These are phyloP conservation scores for Penicillium psychrofluorescens DNA, from an alignment of 495 filamentous ascomycete species.

Conservation along the genomic window DNA sequence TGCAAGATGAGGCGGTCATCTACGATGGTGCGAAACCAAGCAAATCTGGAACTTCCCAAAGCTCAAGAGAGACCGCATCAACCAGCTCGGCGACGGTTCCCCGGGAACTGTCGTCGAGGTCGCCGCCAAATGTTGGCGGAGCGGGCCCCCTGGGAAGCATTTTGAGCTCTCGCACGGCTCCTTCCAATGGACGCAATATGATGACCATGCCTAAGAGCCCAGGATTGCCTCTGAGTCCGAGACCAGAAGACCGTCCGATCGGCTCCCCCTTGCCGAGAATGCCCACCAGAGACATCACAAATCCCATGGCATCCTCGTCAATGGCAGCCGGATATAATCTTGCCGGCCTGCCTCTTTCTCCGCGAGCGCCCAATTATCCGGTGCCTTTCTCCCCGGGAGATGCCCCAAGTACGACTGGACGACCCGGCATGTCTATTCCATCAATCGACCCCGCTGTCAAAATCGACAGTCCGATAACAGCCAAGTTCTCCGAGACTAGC, in stretches of 20 bases:
- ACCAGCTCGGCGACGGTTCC: slow-evolving; percentile 12
- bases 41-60: slow-evolving; percentile 1
- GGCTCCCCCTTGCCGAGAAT: slow-evolving; percentile 65
- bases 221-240: slow-evolving; percentile 80
- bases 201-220: slow-evolving; percentile 67
- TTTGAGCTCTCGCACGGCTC: slow-evolving; percentile 21
- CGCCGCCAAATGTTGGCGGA: slow-evolving; percentile 18
- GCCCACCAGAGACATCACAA: slow-evolving; percentile 40
- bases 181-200: slow-evolving; percentile 21
- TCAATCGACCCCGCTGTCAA: slow-evolving; percentile 34
- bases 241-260: slow-evolving; percentile 68
- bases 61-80: slow-evolving; percentile 7
- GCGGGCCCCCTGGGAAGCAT: slow-evolving; percentile 30
- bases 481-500: slow-evolving; percentile 9
- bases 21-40: slow-evolving; percentile 59
- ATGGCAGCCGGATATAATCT: slow-evolving; percentile 55
- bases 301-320: slow-evolving; percentile 50
- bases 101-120: slow-evolving; percentile 19
- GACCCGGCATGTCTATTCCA: slow-evolving; percentile 19
- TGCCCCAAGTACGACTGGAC: slow-evolving; percentile 1
- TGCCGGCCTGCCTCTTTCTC: slow-evolving; percentile 59
- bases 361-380: slow-evolving; percentile 60
- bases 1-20: slow-evolving; percentile 56
- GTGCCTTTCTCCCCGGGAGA: slow-evolving; percentile 49
- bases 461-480: slow-evolving; percentile 28